phyloP scores from a whole-genome alignment of 768 basidiomycete species.

The Tephrocybe sp. region DNA sequence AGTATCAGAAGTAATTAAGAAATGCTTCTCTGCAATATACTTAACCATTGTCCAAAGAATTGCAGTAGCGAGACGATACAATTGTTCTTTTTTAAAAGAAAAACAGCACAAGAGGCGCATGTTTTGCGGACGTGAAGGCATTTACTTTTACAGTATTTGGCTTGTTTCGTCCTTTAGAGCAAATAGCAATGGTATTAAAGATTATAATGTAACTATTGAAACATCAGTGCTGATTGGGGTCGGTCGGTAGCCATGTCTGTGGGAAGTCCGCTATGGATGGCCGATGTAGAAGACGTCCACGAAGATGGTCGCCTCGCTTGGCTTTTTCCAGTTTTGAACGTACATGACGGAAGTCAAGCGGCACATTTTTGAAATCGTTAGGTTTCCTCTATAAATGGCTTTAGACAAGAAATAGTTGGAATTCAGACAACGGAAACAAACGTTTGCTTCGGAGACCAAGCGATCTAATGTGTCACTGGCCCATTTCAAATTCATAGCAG shows the following conservation, averaged over 20 bases:
- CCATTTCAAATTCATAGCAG: constrained; percentile 92
- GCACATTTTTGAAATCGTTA: constrained; percentile 58
- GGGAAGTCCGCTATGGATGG: constrained; percentile 82
- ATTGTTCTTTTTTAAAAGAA: no score
- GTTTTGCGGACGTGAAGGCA: no score
- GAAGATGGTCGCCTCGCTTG: constrained; percentile 67
- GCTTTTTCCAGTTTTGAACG: constrained; percentile 70
- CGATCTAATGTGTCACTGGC: constrained; percentile 82
- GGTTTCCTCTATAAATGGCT: constrained; percentile 31
- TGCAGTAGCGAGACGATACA: no score
- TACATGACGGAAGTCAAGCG: constrained; percentile 81
- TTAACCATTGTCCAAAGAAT: no score
- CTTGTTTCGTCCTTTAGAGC: not conserved
- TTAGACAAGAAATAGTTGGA: not conserved
- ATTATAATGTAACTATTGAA: not conserved
- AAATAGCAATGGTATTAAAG: constrained; percentile 2
- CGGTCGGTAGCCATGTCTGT: constrained; percentile 70
- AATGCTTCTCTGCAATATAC: no score
- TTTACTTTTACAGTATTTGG: no score
- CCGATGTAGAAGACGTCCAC: constrained; percentile 47
- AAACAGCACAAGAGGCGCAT: no score
- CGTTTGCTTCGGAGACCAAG: constrained; percentile 81
- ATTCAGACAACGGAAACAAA: constrained; percentile 37
- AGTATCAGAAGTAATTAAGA: no score
- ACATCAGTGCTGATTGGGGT: not conserved